Evolutionary conservation across 2,329 filamentous ascomycete genomes (phyloP), one percentile per base, ranked within the genome.

Genomic region (Dothideomycetidae sp.): DNA sequence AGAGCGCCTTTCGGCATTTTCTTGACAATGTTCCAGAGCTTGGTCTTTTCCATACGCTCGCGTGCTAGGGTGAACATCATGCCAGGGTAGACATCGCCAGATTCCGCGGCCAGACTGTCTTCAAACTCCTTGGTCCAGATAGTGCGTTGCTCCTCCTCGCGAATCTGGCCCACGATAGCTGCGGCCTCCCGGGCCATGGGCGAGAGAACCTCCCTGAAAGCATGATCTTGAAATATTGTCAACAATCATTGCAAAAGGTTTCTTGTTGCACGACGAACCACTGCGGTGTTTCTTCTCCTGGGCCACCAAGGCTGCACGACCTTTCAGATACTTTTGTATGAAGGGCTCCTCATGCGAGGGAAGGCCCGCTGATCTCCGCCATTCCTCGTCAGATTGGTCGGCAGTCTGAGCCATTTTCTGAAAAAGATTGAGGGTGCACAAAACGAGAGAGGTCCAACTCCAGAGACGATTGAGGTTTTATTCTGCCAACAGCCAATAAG

Each of bases 51-150:
- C 74, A 93, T 92, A 26, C 75, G 73, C n/a, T 76, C 71, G 57
- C 85, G 88, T 48, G 84, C 84, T 23, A 88, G 68, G 23, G 73
- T 77, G 59, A 93, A 94, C 81, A 93, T 90, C 79, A 93, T 93
- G 9, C 86, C 86, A 1, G 84, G 84, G 53, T 81, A 83, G 35
- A 88, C 63, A 47, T 75, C 73, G 43, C 73, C 69, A 16, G 62
- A 63, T 39, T 73, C 61, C 45, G 71, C 69, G 3, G 78, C 75
- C 3, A 84, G 62, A 31, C 67, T 67, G 51, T 86, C 76, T 49
- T 88, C 80, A 34, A 80, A 72, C 31, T 73, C 70, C 19, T 71
- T 66, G 7, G 77, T 84, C 86, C 85, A 93, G 42, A 88, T 63
- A 2, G 73, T 77, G 36, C 68, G 64, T 50, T 77, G 73, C 61